Evolutionary conservation across 192 early-diverging fungal genomes (phyloP).

Genomic region (Geranomyces michiganensis): DNA sequence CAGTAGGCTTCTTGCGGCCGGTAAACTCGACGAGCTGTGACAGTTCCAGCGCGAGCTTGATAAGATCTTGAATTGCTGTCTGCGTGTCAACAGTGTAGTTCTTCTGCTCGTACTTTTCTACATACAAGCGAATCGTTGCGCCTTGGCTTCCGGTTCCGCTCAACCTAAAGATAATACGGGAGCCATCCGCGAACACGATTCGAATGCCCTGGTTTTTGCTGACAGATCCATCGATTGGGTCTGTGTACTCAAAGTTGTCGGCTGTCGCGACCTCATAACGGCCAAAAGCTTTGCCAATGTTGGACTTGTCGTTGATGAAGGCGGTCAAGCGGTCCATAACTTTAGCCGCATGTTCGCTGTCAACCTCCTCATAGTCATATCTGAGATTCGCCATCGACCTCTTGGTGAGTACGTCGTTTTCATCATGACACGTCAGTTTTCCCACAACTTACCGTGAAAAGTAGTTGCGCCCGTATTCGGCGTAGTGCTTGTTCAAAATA

Average conservation of each 20-base stretch:
- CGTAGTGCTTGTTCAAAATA: conserved; percentile 80
- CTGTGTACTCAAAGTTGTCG: conserved; percentile 94
- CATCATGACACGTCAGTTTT: too few species aligned
- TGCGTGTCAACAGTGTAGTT: conserved; percentile 74
- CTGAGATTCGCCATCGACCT: conserved; percentile 39
- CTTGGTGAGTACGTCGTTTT: background rate
- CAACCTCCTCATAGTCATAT: conserved; percentile 98
- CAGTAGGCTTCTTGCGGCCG: conserved; percentile 87
- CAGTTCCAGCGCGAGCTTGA: conserved; percentile 78
- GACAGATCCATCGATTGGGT: conserved; percentile 87
- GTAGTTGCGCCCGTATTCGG: conserved; percentile 92
- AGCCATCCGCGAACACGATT: conserved; percentile 88
- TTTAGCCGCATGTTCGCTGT: conserved; percentile 70
- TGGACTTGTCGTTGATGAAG: conserved; percentile 47
- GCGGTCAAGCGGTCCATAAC: conserved; percentile 77
- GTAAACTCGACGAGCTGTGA: conserved; percentile 79
- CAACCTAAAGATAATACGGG: conserved; percentile 88
- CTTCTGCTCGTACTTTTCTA: conserved; percentile 82
- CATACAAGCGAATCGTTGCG: conserved; percentile 94
- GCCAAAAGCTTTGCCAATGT: conserved; percentile 68
- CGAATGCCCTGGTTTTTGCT: conserved; percentile 89
- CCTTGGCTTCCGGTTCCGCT: conserved; percentile 95
- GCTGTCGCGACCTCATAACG: conserved; percentile 67
- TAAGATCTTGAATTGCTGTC: conserved; percentile 84
- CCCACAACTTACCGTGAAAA: conserved; percentile 71